Percentiles rank a stretch among this genome's conserved stretches.
phyloP scores from a whole-genome alignment of 2,329 filamentous ascomycete species.

The Neofusicoccum sp. region DNA sequence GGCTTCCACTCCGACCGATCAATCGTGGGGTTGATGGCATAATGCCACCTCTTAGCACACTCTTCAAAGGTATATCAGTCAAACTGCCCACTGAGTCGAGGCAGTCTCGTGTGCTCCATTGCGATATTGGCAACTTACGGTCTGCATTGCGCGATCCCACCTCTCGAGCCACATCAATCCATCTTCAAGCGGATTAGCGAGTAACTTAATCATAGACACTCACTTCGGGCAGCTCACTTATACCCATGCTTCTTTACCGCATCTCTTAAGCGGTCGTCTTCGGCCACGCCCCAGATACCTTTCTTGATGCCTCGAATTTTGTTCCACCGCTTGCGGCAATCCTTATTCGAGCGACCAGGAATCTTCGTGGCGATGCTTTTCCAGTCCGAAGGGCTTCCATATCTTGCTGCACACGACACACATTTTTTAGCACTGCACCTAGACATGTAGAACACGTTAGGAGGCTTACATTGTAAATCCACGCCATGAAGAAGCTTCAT shows the following conservation, averaged over 20 bases:
- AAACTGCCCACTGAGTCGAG: too few relatives aligned
- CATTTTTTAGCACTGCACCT: too few relatives aligned
- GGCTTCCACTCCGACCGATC: not conserved
- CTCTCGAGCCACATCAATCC: not conserved
- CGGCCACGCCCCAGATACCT: slow-evolving; percentile 15
- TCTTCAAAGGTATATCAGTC: not conserved
- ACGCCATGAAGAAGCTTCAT: not conserved
- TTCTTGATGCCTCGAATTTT: slow-evolving; percentile 21
- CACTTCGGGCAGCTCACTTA: not conserved
- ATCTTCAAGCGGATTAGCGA: not conserved
- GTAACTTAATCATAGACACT: not conserved
- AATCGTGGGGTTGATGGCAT: not conserved
- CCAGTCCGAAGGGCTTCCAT: slow-evolving; percentile 4
- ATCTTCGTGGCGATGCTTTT: slow-evolving; percentile 11
- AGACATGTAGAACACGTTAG: too few relatives aligned
- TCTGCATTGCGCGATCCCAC: not conserved
- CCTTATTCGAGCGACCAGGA: slow-evolving; percentile 23
- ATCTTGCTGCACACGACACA: not conserved
- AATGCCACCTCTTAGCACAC: slow-evolving; percentile 7
- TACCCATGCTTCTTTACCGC: not conserved
- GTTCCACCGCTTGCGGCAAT: slow-evolving; percentile 24
- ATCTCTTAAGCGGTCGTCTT: slow-evolving; percentile 7
- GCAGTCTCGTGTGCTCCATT: too few relatives aligned
- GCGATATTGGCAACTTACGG: not conserved
- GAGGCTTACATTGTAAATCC: not conserved